Conservation (phyloP, 306 rosid genomes). For the Lathyrus tuberosus region DNA sequence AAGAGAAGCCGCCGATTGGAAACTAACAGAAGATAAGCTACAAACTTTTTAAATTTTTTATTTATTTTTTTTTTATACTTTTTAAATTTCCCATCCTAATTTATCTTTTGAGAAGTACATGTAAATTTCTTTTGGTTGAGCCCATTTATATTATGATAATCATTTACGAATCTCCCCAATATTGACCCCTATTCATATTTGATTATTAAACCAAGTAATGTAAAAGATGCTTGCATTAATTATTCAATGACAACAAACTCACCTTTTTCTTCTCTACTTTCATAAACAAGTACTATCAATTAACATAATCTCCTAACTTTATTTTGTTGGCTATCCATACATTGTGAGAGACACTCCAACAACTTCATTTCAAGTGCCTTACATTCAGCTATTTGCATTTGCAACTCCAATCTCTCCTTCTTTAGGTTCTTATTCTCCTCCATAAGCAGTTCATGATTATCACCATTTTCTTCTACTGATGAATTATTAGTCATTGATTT, state of each 20-base stretch:
- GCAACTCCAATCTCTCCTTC: conserved; percentile 62
- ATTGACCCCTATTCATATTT: neutral
- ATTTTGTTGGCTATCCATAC: conserved; percentile 44
- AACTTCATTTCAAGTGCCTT: conserved; percentile 64
- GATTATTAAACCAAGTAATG: neutral
- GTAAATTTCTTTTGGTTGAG: too few species aligned
- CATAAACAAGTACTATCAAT: neutral
- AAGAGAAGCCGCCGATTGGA: too few species aligned
- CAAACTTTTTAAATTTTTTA: too few species aligned
- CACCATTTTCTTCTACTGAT: conserved; percentile 35
- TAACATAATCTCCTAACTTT: conserved; percentile 44
- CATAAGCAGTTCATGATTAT: conserved; percentile 44
- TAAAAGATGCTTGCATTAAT: conserved; percentile 1
- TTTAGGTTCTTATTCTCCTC: conserved; percentile 74
- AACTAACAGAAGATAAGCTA: too few species aligned
- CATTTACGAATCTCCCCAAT: neutral
- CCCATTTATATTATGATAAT: neutral
- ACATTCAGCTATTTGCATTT: conserved; percentile 70
- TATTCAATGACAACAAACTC: conserved; percentile 3
- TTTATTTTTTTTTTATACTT: too few species aligned
- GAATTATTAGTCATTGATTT: conserved; percentile 20
- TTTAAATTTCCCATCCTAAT: too few species aligned
- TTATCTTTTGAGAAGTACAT: too few species aligned
- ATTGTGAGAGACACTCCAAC: conserved; percentile 57
- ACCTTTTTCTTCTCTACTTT: neutral